A percentile compares a stretch with the other conserved stretches of the same genome.
These are phyloP conservation scores for Candida nemodendra DNA, from an alignment of 805 yeast species.

Conservation along the genomic window DNA sequence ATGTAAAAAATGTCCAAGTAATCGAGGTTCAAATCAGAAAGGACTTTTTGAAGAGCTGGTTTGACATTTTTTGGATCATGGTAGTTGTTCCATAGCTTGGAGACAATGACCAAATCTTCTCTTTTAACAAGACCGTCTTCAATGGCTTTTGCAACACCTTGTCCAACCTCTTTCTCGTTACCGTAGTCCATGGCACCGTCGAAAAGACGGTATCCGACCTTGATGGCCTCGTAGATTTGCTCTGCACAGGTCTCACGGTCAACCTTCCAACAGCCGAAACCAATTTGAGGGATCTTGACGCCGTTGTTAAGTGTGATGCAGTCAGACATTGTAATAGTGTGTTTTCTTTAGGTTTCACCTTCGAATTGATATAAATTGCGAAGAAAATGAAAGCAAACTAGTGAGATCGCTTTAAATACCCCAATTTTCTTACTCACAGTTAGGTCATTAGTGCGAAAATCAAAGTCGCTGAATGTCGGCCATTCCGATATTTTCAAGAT, in stretches of 20 bases:
- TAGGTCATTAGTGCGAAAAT: no score
- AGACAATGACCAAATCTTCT: constrained; percentile 74
- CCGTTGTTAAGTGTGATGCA: constrained; percentile 31
- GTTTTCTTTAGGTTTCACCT: no score
- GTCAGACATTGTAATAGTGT: no score
- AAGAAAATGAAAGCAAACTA: no score
- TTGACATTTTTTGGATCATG: constrained; percentile 77
- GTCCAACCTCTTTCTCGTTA: constrained; percentile 68
- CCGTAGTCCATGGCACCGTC: constrained; percentile 75
- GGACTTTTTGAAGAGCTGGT: constrained; percentile 59
- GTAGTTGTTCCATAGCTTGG: constrained; percentile 85
- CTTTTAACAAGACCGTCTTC: constrained; percentile 69
- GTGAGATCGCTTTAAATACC: no score
- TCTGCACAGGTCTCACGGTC: constrained; percentile 47
- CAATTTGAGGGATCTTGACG: constrained; percentile 47
- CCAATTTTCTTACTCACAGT: no score
- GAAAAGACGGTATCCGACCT: constrained; percentile 74
- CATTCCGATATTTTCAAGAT: no score
- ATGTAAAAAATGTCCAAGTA: constrained; percentile 82
- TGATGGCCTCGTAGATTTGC: constrained; percentile 74
- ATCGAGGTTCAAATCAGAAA: constrained; percentile 69
- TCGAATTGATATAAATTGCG: no score
- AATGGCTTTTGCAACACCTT: constrained; percentile 54
- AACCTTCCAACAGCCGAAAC: constrained; percentile 61
- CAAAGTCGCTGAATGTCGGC: no score